Evolutionary conservation across 306 rosid species (phyloP).

Genomic region (Mucuna pruriens): DNA sequence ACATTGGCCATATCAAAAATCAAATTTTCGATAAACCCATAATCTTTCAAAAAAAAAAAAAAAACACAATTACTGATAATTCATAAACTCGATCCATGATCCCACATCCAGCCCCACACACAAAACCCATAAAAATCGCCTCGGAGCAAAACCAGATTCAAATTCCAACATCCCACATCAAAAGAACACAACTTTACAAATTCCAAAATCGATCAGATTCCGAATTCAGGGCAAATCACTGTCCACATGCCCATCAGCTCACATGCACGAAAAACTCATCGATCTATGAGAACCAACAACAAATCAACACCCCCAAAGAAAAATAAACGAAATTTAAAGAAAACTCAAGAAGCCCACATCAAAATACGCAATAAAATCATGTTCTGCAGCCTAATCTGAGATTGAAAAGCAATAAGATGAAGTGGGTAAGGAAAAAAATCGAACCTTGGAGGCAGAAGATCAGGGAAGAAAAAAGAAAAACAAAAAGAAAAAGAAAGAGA

Average conservation of each 20-base stretch:
- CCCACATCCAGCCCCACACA: slow-evolving; percentile 32
- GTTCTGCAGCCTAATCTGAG: background rate
- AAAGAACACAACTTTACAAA: background rate
- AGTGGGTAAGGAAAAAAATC: slow-evolving; percentile 2
- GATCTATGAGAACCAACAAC: background rate
- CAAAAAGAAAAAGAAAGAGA: background rate
- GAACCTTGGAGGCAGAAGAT: slow-evolving; percentile 35
- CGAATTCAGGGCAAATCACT: background rate
- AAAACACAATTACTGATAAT: background rate
- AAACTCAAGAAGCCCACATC: slow-evolving; percentile 10
- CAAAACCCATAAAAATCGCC: background rate
- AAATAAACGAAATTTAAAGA: slow-evolving; percentile 2
- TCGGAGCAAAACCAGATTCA: slow-evolving; percentile 16
- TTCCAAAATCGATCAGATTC: background rate
- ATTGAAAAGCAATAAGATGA: slow-evolving; percentile 19
- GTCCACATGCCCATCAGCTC: background rate
- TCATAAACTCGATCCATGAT: slow-evolving; percentile 36
- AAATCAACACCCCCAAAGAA: background rate
- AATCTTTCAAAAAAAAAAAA: background rate
- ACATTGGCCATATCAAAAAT: background rate
- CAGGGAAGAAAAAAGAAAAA: background rate
- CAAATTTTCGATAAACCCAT: background rate
- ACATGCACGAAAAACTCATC: background rate
- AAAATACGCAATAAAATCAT: slow-evolving; percentile 5
- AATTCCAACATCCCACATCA: background rate